Conservation (phyloP, 345 rosid species). For the Orychophragmus violaceus region DNA sequence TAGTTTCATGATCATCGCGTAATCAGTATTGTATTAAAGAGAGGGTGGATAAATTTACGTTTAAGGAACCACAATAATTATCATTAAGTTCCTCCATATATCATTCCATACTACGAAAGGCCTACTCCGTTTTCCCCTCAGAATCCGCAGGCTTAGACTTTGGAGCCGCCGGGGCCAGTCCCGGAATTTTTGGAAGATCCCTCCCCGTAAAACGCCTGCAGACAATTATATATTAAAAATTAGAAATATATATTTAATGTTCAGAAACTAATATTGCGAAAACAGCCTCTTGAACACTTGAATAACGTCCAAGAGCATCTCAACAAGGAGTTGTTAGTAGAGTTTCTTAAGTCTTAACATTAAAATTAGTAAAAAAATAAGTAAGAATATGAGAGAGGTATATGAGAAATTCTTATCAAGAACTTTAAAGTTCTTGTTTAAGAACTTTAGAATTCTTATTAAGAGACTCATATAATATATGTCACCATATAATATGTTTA, state of each 20-base stretch:
- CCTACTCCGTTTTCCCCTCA: background rate
- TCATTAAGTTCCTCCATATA: background rate
- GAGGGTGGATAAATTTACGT: background rate
- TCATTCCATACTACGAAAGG: constrained; percentile 1
- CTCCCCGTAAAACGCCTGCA: constrained; percentile 5
- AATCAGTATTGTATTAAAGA: background rate
- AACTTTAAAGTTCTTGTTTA: no score
- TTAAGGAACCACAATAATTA: background rate
- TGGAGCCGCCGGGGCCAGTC: background rate
- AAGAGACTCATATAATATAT: no score
- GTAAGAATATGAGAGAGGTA: no score
- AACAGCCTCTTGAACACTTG: background rate
- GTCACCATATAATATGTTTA: no score
- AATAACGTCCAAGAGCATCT: no score
- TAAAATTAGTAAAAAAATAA: no score
- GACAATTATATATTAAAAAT: background rate
- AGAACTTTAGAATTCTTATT: no score
- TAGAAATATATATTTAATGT: background rate
- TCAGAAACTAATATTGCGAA: background rate
- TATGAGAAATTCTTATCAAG: no score
- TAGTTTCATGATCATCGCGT: background rate
- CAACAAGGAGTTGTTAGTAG: no score
- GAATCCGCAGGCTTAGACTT: background rate
- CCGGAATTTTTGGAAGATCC: constrained; percentile 13
- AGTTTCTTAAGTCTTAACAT: no score